Percentiles rank a stretch among this genome's conserved stretches.
Conservation (phyloP, 192 early-diverging fungal species). For the Podila minutissima region DNA sequence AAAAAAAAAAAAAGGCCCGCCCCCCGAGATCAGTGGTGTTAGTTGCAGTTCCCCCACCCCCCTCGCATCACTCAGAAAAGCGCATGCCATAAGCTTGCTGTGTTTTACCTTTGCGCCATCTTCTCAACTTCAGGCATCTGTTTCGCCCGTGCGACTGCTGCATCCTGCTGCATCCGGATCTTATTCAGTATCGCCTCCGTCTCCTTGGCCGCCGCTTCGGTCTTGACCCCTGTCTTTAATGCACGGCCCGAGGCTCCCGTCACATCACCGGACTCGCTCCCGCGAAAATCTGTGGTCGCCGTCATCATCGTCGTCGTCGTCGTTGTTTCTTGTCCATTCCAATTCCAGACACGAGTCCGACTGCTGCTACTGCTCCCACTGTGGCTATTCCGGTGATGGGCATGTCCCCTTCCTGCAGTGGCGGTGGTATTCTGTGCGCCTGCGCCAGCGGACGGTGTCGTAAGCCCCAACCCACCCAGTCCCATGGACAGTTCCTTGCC, state of each 20-base stretch:
- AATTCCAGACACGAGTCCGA: conserved; percentile 27
- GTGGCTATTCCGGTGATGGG: neutral
- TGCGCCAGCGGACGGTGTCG: neutral
- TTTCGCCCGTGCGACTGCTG: conserved; percentile 8
- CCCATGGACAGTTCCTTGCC: conserved; percentile 29
- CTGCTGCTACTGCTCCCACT: neutral
- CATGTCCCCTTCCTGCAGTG: neutral
- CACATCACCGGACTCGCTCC: neutral
- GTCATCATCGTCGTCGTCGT: neutral
- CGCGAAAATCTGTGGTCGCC: neutral
- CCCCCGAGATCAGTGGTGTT: neutral
- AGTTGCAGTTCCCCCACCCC: neutral
- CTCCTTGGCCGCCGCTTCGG: conserved; percentile 42
- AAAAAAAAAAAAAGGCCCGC: conserved; percentile 3
- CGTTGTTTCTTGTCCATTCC: conserved; percentile 17
- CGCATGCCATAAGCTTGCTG: no score
- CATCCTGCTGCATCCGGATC: conserved; percentile 28
- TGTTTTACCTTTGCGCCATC: conserved; percentile 46
- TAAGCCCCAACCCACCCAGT: conserved; percentile 27
- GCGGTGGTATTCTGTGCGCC: neutral
- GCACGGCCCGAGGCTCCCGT: neutral
- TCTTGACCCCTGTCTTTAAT: conserved; percentile 21
- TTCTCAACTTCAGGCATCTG: conserved; percentile 35
- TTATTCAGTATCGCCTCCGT: conserved; percentile 29
- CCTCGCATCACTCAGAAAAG: no score